Percentiles rank a stretch among this genome's conserved stretches.
These are phyloP conservation scores for Berberis thunbergii DNA, from an alignment of 164 flowering plant genomes.

Conservation along the genomic window DNA sequence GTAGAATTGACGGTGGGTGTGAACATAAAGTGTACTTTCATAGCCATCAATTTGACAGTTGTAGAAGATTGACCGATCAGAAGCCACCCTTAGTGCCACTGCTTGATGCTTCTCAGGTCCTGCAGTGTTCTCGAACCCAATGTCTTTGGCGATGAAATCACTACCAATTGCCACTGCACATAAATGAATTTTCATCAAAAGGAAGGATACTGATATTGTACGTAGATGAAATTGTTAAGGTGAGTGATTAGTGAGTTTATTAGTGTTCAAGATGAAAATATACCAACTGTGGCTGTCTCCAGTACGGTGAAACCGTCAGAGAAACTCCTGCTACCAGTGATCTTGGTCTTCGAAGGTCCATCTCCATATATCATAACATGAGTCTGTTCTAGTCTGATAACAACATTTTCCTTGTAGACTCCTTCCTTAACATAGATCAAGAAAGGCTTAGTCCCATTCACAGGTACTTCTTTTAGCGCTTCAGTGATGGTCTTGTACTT, in stretches of 20 bases:
- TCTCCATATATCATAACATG: constrained; percentile 47
- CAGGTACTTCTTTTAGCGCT: constrained; percentile 33
- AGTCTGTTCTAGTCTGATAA: constrained; percentile 5
- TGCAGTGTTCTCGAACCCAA: constrained; percentile 40
- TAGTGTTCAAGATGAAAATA: not conserved
- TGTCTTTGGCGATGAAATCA: constrained; percentile 26
- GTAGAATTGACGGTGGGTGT: not conserved
- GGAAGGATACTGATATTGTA: not conserved
- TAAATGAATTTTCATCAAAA: not conserved
- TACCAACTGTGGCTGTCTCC: constrained; percentile 29
- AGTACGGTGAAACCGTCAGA: constrained; percentile 16
- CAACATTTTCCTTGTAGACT: constrained; percentile 28
- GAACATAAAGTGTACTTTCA: not conserved
- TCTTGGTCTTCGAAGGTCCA: constrained; percentile 30
- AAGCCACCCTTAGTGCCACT: not conserved
- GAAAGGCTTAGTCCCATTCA: constrained; percentile 11
- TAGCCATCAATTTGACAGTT: not conserved
- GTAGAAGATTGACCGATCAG: not conserved
- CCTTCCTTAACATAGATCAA: constrained; percentile 53
- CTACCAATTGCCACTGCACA: constrained; percentile 27
- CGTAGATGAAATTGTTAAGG: not conserved
- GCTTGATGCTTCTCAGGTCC: constrained; percentile 18
- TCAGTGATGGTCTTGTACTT: constrained; percentile 34
- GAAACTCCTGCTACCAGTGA: constrained; percentile 30
- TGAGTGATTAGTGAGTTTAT: no score